phyloP scores from a whole-genome alignment of 169 alveolate species.

The Cytauxzoon felis region DNA sequence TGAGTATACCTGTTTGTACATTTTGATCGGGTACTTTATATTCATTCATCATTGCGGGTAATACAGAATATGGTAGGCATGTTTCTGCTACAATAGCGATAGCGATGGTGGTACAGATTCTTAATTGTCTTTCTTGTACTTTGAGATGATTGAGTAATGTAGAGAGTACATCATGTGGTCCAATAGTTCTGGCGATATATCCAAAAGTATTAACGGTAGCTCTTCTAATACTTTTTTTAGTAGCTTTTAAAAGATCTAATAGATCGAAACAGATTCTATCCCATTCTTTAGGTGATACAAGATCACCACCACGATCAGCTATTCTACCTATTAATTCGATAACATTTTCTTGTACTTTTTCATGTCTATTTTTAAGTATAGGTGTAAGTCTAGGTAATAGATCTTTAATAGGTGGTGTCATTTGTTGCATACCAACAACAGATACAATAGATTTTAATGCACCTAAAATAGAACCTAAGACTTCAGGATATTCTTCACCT shows the following conservation, averaged over 20 bases:
- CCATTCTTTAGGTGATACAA: slow-evolving; percentile 99
- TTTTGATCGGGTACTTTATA: slow-evolving; percentile 98
- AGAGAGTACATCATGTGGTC: slow-evolving; percentile 98
- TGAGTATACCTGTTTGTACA: slow-evolving; percentile 98
- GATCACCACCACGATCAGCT: slow-evolving; percentile 99
- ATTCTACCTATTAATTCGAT: slow-evolving; percentile 96
- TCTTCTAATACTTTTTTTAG: slow-evolving; percentile 93
- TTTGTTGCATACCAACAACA: slow-evolving; percentile 95
- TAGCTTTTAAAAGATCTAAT: slow-evolving; percentile 93
- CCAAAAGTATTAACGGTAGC: slow-evolving; percentile 99
- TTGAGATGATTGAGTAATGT: slow-evolving; percentile 90
- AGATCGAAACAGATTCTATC: slow-evolving; percentile 99
- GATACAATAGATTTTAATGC: slow-evolving; percentile 98
- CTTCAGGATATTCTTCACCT: slow-evolving; percentile 99
- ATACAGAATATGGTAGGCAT: slow-evolving; percentile 99
- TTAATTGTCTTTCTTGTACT: slow-evolving; percentile 98
- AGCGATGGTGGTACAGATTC: slow-evolving; percentile 97
- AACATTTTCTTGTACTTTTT: slow-evolving; percentile 97
- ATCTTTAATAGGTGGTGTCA: slow-evolving; percentile 99
- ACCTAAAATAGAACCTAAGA: slow-evolving; percentile 95
- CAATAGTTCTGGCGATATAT: slow-evolving; percentile 98
- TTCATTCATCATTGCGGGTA: slow-evolving; percentile 99
- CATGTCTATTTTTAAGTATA: slow-evolving; percentile 97
- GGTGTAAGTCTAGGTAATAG: slow-evolving; percentile 99
- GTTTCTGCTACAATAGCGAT: slow-evolving; percentile 99